Evolutionary conservation across 495 filamentous ascomycete species (phyloP).

Genomic region (Penicillium robsamsonii): DNA sequence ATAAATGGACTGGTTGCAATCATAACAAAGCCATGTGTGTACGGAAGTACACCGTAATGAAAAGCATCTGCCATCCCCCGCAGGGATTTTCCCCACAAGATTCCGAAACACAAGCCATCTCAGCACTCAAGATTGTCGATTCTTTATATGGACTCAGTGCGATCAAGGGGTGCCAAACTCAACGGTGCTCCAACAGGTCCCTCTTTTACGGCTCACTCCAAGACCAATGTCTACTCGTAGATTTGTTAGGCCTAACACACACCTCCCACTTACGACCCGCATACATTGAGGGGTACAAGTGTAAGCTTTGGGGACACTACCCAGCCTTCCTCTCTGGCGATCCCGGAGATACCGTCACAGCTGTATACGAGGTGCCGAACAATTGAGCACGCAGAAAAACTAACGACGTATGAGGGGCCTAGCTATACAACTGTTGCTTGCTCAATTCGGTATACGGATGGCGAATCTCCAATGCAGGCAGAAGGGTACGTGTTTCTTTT

Average conservation of each 20-base stretch:
- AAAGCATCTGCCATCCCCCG: not conserved
- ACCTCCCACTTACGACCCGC: conserved; percentile 14
- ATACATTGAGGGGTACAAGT: conserved; percentile 16
- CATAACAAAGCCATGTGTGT: not conserved
- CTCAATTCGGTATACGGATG: conserved; percentile 24
- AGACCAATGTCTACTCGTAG: conserved; percentile 17
- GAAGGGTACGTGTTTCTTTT: conserved; percentile 30
- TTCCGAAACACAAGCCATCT: not conserved
- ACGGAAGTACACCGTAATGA: not conserved
- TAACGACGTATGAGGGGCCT: conserved; percentile 32
- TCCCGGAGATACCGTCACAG: conserved; percentile 14
- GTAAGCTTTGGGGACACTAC: conserved; percentile 30
- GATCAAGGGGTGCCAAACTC: not conserved
- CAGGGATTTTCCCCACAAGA: not conserved
- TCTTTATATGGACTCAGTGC: not conserved
- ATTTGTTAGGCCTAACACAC: conserved; percentile 17
- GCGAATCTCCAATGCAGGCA: conserved; percentile 11
- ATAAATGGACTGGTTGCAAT: not conserved
- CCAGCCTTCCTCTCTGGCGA: conserved; percentile 23
- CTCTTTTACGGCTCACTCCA: conserved; percentile 33
- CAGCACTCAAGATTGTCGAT: not conserved
- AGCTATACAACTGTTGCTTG: conserved; percentile 24
- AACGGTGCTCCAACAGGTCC: conserved; percentile 3
- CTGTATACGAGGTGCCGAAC: conserved; percentile 30
- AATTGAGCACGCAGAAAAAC: conserved; percentile 17